Percentiles rank a stretch among this genome's conserved stretches.
Evolutionary conservation across 192 early-diverging fungal species (phyloP).

Genomic region (Powellomyces hirtus): DNA sequence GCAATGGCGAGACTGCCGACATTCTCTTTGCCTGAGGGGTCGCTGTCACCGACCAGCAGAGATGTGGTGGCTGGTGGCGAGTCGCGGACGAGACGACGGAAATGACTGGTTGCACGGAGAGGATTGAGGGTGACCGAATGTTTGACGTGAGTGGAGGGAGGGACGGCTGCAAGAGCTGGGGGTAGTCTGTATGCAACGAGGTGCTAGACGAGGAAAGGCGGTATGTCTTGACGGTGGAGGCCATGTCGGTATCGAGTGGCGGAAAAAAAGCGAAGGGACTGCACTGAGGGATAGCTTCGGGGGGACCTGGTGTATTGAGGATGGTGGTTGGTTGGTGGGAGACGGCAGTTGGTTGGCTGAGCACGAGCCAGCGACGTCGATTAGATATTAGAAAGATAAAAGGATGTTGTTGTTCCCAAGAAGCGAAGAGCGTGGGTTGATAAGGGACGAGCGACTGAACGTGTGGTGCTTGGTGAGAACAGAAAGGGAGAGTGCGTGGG

Average conservation of each 20-base stretch:
- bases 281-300: background rate
- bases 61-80: background rate
- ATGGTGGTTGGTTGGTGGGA: background rate
- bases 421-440: too few relatives aligned
- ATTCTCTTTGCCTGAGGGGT: too few relatives aligned
- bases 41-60: background rate
- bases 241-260: background rate
- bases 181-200: too few relatives aligned
- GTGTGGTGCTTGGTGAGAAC: background rate
- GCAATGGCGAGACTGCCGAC: background rate
- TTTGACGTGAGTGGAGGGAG: too few relatives aligned
- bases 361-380: background rate
- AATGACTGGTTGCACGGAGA: background rate
- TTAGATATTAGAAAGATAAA: background rate
- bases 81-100: background rate
- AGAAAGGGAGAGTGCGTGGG: background rate
- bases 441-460: background rate
- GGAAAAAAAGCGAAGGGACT: background rate
- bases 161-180: too few relatives aligned
- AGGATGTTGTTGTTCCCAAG: too few relatives aligned
- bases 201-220: background rate
- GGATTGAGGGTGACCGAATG: background rate
- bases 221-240: background rate
- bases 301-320: too few relatives aligned
- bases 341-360: too few relatives aligned